Conservation (phyloP, 169 alveolate genomes). For the Eimeria maxima region DNA sequence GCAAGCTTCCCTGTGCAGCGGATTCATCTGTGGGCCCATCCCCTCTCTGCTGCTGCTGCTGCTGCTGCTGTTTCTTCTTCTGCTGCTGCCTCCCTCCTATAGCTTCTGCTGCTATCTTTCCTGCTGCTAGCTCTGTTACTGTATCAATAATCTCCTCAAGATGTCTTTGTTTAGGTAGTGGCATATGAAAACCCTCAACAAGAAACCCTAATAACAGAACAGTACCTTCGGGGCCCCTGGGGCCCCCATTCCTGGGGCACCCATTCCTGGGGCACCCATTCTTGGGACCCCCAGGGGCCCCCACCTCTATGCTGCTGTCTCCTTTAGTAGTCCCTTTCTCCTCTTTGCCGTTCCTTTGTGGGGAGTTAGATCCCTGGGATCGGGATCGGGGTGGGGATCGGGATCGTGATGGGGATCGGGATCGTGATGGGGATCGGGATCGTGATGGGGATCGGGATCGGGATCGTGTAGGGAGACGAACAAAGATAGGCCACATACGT, state of each 20-base stretch:
- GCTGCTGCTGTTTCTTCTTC: not conserved
- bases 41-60: not conserved
- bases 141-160: not conserved
- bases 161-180: not conserved
- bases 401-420: not conserved
- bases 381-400: too few species aligned
- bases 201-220: constrained; percentile 33
- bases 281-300: constrained; percentile 31
- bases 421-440: too few species aligned
- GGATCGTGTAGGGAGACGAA: constrained; percentile 22
- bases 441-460: not conserved
- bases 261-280: not conserved
- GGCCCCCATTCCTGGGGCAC: not conserved
- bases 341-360: too few species aligned
- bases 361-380: too few species aligned
- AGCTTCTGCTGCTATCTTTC: not conserved
- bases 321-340: too few species aligned
- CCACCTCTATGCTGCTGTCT: too few species aligned
- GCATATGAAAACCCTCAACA: constrained; percentile 37
- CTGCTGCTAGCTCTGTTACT: not conserved
- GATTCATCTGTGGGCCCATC: constrained; percentile 5
- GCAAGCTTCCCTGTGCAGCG: too few species aligned
- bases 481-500: constrained; percentile 52
- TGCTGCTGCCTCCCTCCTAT: not conserved
- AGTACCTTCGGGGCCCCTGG: constrained; percentile 18